A percentile compares a stretch with the other conserved stretches of the same genome.
phyloP scores from a whole-genome alignment of 257 asterid genomes.

The Scutellaria galericulata region DNA sequence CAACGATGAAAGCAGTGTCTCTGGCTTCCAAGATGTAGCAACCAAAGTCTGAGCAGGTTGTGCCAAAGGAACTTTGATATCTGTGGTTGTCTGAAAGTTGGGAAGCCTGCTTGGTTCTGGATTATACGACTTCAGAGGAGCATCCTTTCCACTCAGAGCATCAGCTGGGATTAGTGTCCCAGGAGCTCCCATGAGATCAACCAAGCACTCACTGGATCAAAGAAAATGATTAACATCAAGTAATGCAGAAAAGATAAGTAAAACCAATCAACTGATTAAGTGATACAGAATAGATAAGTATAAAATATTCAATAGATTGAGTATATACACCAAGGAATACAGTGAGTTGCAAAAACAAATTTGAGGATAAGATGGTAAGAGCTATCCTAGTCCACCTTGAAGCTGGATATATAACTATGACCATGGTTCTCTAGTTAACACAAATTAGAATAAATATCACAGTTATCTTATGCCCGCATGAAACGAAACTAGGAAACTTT shows the following conservation, averaged over 20 bases:
- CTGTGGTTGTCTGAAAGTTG: slow-evolving; percentile 44
- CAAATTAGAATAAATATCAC: too few species aligned
- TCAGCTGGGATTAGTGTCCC: slow-evolving; percentile 97
- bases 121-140: slow-evolving; percentile 57
- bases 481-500: too few species aligned
- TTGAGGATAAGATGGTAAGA: slow-evolving; percentile 26
- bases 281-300: slow-evolving; percentile 27
- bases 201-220: slow-evolving; percentile 87
- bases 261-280: slow-evolving; percentile 29
- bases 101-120: slow-evolving; percentile 61
- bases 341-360: slow-evolving; percentile 22
- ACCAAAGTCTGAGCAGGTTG: slow-evolving; percentile 46
- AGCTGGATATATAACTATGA: slow-evolving; percentile 24
- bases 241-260: slow-evolving; percentile 26
- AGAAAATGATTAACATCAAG: slow-evolving; percentile 44
- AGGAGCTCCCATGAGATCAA: slow-evolving; percentile 99
- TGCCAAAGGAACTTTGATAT: slow-evolving; percentile 43
- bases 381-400: slow-evolving; percentile 15
- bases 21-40: slow-evolving; percentile 51
- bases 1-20: slow-evolving; percentile 42
- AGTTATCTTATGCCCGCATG: too few species aligned
- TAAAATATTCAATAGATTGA: too few species aligned
- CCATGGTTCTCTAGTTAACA: slow-evolving; percentile 3
- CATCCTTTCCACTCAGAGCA: slow-evolving; percentile 70
- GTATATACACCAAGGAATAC: slow-evolving; percentile 9